These are phyloP conservation scores for Gossypium davidsonii DNA, from an alignment of 441 rosid genomes.

Conservation along the genomic window DNA sequence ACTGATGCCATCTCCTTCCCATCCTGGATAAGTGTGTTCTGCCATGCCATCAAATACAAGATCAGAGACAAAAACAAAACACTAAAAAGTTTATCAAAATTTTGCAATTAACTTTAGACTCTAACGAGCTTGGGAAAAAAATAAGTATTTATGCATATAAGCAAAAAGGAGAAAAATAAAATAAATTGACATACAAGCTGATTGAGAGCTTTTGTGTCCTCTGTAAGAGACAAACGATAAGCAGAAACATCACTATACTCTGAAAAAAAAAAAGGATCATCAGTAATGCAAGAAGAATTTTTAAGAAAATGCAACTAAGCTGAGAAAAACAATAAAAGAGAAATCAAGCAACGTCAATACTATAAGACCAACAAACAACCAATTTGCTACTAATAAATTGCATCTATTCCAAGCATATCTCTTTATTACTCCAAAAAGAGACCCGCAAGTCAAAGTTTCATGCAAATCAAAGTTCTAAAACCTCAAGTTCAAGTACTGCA, in stretches of 20 bases:
- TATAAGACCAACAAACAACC: not conserved
- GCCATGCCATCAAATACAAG: conserved; percentile 25
- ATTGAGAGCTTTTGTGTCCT: conserved; percentile 97
- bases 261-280: conserved; percentile 27
- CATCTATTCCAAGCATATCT: conserved; percentile 1
- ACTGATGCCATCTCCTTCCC: conserved; percentile 98
- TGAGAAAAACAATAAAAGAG: not conserved
- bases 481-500: not conserved
- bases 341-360: not conserved
- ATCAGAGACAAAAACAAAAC: conserved; percentile 2
- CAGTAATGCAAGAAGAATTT: not conserved
- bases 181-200: conserved; percentile 61
- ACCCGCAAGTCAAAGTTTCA: not conserved
- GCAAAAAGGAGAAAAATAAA: not conserved
- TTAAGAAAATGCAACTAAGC: not conserved
- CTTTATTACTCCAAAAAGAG: not conserved
- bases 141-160: not conserved
- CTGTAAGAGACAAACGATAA: conserved; percentile 82
- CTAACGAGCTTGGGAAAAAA: not conserved
- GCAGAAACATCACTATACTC: conserved; percentile 95
- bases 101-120: not conserved
- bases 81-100: not conserved
- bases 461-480: conserved; percentile 1
- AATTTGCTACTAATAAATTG: not conserved
- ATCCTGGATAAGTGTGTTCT: conserved; percentile 89